phyloP scores from a whole-genome alignment of 148 eudicot genomes.

The Vaccinium darrowii region DNA sequence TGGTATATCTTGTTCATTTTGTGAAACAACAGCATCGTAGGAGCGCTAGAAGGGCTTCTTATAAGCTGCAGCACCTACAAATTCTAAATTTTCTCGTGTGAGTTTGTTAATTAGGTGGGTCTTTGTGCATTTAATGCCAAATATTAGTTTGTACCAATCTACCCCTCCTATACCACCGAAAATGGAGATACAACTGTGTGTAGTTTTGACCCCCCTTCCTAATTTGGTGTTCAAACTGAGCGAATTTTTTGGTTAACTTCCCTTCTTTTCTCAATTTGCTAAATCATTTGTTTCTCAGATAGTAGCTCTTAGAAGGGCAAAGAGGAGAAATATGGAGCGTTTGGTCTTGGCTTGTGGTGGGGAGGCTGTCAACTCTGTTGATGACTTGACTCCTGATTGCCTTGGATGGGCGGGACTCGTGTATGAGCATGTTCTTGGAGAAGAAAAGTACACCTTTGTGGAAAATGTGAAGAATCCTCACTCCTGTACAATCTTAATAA shows the following conservation, averaged over 20 bases:
- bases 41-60: not conserved
- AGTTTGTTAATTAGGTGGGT: not conserved
- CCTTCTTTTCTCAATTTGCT: not conserved
- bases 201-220: not conserved
- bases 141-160: not conserved
- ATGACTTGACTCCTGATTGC: constrained; percentile 80
- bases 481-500: constrained; percentile 91
- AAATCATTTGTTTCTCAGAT: constrained; percentile 41
- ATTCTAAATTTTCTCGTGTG: not conserved
- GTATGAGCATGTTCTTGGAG: constrained; percentile 94
- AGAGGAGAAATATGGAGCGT: constrained; percentile 95
- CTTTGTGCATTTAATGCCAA: not conserved
- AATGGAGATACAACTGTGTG: not conserved
- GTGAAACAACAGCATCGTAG: not conserved
- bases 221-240: not conserved
- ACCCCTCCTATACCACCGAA: not conserved
- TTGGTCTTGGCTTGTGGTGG: constrained; percentile 98
- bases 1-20: not conserved
- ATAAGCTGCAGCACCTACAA: constrained; percentile 1
- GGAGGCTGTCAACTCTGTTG: constrained; percentile 90
- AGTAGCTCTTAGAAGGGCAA: constrained; percentile 89
- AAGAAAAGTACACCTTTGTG: constrained; percentile 93
- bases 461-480: constrained; percentile 93
- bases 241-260: not conserved
- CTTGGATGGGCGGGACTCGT: constrained; percentile 99